A percentile compares a stretch with the other conserved stretches of the same genome.
phyloP scores from a whole-genome alignment of 768 basidiomycete genomes.

The Boletus bicolor region DNA sequence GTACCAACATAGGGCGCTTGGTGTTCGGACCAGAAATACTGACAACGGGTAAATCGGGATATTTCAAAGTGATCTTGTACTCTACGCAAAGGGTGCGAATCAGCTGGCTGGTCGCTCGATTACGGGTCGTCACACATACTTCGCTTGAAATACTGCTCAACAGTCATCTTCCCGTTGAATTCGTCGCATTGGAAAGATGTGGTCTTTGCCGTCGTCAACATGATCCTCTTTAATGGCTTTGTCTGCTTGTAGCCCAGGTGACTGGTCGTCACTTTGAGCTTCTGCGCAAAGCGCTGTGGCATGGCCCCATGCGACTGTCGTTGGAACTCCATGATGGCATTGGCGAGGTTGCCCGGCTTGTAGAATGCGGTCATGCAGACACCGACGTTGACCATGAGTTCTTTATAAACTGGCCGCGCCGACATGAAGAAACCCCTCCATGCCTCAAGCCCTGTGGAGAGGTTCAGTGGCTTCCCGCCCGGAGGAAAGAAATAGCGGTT shows the following conservation, averaged over 20 bases:
- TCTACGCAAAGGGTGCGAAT: constrained; percentile 36
- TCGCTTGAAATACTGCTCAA: constrained; percentile 59
- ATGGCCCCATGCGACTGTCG: constrained; percentile 40
- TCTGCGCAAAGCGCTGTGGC: constrained; percentile 47
- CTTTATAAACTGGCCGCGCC: constrained; percentile 45
- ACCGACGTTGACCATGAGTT: constrained; percentile 54
- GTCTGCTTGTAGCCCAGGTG: constrained; percentile 53
- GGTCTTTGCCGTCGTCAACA: constrained; percentile 38
- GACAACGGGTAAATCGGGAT: constrained; percentile 54
- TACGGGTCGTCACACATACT: constrained; percentile 42
- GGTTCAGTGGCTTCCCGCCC: constrained; percentile 12
- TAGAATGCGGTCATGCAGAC: constrained; percentile 55
- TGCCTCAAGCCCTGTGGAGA: constrained; percentile 42
- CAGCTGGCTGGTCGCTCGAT: not conserved
- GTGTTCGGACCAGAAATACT: constrained; percentile 43
- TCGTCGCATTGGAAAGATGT: constrained; percentile 59
- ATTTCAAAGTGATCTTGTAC: constrained; percentile 49
- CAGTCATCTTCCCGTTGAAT: constrained; percentile 47
- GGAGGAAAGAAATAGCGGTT: constrained; percentile 38
- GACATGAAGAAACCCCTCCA: constrained; percentile 52
- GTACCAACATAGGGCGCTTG: constrained; percentile 41
- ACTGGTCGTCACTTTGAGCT: constrained; percentile 53
- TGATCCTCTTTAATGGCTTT: constrained; percentile 45
- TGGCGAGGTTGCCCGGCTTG: constrained; percentile 58
- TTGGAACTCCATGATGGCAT: constrained; percentile 51